These are phyloP conservation scores for Hymenoscyphus infarciens DNA, from an alignment of 2,329 filamentous ascomycete genomes.

Conservation along the genomic window DNA sequence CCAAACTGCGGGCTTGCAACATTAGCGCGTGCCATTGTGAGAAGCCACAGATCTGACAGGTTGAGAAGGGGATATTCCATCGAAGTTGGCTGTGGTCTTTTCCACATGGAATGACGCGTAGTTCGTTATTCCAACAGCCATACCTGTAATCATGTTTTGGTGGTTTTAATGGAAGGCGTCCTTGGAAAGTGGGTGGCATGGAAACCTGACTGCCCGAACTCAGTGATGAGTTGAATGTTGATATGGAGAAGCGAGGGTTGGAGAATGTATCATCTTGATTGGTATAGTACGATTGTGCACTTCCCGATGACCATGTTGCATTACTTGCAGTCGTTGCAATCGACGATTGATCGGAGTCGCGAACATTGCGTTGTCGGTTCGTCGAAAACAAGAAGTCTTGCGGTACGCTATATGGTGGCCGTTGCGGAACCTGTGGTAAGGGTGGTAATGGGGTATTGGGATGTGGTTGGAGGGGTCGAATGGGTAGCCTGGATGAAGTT, in stretches of 20 bases:
- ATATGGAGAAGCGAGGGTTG: constrained; percentile 20
- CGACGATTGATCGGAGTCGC: constrained; percentile 19
- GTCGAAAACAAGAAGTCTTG: constrained; percentile 10
- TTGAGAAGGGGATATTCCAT: constrained; percentile 21
- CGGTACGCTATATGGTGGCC: constrained; percentile 7
- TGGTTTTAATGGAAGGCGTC: constrained; percentile 11
- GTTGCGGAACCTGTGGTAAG: constrained; percentile 4
- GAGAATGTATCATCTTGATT: constrained; percentile 23
- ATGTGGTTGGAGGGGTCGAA: constrained; percentile 17
- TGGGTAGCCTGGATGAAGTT: constrained; percentile 13
- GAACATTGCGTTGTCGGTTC: constrained; percentile 8
- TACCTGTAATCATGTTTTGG: constrained; percentile 22
- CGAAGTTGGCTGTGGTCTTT: constrained; percentile 21
- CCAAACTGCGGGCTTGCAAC: constrained; percentile 22
- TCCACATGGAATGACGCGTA: constrained; percentile 25
- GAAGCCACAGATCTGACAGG: constrained; percentile 24
- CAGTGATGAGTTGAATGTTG: constrained; percentile 23
- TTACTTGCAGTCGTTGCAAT: constrained; percentile 13
- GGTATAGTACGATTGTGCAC: constrained; percentile 15
- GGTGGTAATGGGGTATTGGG: constrained; percentile 8
- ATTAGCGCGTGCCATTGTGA: constrained; percentile 27
- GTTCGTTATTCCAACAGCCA: constrained; percentile 23
- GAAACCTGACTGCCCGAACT: constrained; percentile 15
- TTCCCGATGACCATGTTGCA: constrained; percentile 22
- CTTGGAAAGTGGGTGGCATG: constrained; percentile 2